These are phyloP conservation scores for Francoa sonchifolia DNA, from an alignment of 441 rosid species.

Conservation along the genomic window DNA sequence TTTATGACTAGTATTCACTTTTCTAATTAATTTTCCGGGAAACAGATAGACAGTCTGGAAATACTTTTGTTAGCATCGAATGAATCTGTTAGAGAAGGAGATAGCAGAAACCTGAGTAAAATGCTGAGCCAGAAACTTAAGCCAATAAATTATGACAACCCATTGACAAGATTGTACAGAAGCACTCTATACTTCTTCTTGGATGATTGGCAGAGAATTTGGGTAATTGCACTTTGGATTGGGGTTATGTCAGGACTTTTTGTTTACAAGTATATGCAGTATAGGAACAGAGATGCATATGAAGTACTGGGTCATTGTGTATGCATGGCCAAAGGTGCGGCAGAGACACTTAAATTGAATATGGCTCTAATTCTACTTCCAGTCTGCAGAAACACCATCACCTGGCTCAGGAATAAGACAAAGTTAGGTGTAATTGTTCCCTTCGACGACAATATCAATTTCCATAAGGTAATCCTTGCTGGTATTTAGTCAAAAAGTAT, in stretches of 20 bases:
- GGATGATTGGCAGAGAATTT: slow-evolving; percentile 53
- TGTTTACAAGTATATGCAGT: slow-evolving; percentile 36
- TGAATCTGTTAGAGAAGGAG: slow-evolving; percentile 15
- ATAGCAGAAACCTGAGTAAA: slow-evolving; percentile 29
- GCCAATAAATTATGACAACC: slow-evolving; percentile 23
- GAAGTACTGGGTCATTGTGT: slow-evolving; percentile 43
- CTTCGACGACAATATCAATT: slow-evolving; percentile 56
- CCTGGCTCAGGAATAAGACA: slow-evolving; percentile 53
- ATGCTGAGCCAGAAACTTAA: slow-evolving; percentile 41
- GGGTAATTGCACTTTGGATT: slow-evolving; percentile 46
- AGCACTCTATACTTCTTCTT: slow-evolving; percentile 27
- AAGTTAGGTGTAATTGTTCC: slow-evolving; percentile 32
- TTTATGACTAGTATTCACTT: not conserved
- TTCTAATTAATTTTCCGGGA: not conserved
- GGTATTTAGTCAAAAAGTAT: not conserved
- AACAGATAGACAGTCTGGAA: slow-evolving; percentile 35
- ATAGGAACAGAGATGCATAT: slow-evolving; percentile 27
- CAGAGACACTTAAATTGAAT: slow-evolving; percentile 53
- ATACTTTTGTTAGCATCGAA: slow-evolving; percentile 31
- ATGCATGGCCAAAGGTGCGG: slow-evolving; percentile 57
- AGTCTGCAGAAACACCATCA: slow-evolving; percentile 49
- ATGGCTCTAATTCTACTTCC: slow-evolving; percentile 57
- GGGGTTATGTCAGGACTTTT: slow-evolving; percentile 34
- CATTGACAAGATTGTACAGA: slow-evolving; percentile 13
- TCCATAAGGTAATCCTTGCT: slow-evolving; percentile 34